Conservation (phyloP, 441 rosid species). For the Croton laevigatus region DNA sequence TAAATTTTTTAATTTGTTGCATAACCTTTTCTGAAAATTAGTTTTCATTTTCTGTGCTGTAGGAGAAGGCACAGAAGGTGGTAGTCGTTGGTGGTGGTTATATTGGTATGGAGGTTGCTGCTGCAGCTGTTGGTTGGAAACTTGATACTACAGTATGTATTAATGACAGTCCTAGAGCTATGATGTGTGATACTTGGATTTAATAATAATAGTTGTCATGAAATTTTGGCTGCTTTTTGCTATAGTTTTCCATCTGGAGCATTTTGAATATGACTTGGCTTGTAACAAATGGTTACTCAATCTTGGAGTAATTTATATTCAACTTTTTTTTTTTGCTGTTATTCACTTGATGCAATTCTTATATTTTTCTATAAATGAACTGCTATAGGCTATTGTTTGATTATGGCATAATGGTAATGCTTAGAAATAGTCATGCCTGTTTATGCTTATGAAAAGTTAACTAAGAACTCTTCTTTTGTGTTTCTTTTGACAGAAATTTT, state of each 20-base stretch:
- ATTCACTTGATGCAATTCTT: conserved; percentile 6
- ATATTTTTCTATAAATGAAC: neutral
- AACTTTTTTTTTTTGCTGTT: neutral
- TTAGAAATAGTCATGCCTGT: neutral
- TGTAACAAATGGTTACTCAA: neutral
- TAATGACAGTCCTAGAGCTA: conserved; percentile 8
- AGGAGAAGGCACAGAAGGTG: conserved; percentile 75
- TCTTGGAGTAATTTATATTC: neutral
- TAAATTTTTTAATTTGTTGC: neutral
- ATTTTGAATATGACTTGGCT: conserved; percentile 1
- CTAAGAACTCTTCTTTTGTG: neutral
- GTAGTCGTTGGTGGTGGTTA: conserved; percentile 96
- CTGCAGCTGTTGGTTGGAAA: conserved; percentile 91
- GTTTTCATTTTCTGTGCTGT: conserved; percentile 26
- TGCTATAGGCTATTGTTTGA: neutral
- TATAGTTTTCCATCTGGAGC: neutral
- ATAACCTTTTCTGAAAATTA: conserved; percentile 17
- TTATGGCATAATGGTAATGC: neutral
- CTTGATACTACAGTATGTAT: conserved; percentile 72
- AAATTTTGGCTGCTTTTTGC: neutral
- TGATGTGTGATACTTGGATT: neutral
- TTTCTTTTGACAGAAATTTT: neutral
- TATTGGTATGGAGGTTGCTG: conserved; percentile 99
- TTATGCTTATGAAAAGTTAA: conserved; percentile 7
- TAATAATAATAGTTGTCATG: neutral